Percentiles rank a stretch among this genome's conserved stretches.
These are phyloP conservation scores for Chrysoporthe deuterocubensis DNA, from an alignment of 2,329 filamentous ascomycete species.

Conservation along the genomic window DNA sequence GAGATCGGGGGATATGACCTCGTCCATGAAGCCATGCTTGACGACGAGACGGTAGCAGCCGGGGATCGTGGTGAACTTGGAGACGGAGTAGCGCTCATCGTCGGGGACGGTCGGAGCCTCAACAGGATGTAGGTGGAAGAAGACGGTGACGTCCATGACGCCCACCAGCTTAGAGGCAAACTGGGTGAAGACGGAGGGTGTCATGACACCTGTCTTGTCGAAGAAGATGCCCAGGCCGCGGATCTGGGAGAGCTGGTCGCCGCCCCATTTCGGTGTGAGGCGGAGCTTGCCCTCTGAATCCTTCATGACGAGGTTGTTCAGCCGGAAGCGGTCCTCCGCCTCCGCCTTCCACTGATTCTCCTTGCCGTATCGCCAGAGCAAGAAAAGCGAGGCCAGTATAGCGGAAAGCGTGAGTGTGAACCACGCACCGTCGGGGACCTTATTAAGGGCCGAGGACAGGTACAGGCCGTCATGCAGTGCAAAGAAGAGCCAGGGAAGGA, in stretches of 20 bases:
- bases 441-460: conserved; percentile 68
- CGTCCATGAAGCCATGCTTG: conserved; percentile 72
- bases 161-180: conserved; percentile 73
- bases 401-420: conserved; percentile 69
- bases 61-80: conserved; percentile 50
- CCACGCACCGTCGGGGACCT: conserved; percentile 76
- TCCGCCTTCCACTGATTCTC: conserved; percentile 75
- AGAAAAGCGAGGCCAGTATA: conserved; percentile 65
- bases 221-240: conserved; percentile 72
- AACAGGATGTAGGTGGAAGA: conserved; percentile 71
- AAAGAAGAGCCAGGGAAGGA: conserved; percentile 64
- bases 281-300: conserved; percentile 35
- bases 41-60: conserved; percentile 71
- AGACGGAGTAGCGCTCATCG: conserved; percentile 50
- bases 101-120: conserved; percentile 59
- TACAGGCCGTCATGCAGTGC: conserved; percentile 68
- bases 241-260: conserved; percentile 49
- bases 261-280: conserved; percentile 46
- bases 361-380: conserved; percentile 79
- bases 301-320: conserved; percentile 41
- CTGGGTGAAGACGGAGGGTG: conserved; percentile 70
- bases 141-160: conserved; percentile 67
- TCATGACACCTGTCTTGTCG: conserved; percentile 70
- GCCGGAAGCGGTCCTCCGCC: conserved; percentile 60
- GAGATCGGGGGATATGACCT: conserved; percentile 67